Base-by-base conservation (phyloP, 2,329 filamentous ascomycete genomes). In the Eutypella sp. region DNA sequence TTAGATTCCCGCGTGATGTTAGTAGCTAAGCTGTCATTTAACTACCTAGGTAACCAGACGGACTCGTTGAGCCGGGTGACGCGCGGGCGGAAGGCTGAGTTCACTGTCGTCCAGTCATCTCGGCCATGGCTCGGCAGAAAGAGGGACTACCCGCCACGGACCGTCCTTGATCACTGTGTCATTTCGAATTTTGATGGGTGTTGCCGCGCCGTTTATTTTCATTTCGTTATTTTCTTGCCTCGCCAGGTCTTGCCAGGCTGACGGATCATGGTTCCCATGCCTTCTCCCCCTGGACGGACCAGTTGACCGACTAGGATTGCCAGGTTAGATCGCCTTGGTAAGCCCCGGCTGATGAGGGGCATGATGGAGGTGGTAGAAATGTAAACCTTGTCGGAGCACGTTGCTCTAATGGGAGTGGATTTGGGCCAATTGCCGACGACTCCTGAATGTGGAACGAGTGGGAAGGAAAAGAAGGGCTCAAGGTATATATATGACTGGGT, bases 301-400 rank as follows among this genome's bases (percentile, higher is more conserved):
- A n/a, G n/a, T n/a, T n/a, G n/a, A n/a, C n/a, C n/a, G n/a, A n/a
- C n/a, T n/a, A n/a, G n/a, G n/a, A n/a, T n/a, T n/a, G n/a, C n/a
- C n/a, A n/a, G n/a, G n/a, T n/a, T 15, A 11, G 29, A 33, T 33
- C 29, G 29, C 13, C 11, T n/a, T 33, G 29, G 11, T n/a, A 7
- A 33, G 29, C 29, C 19, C 20, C n/a, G 36, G 36, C 15, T 23
- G 20, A 39, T 39, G 36, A 39, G 20, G 36, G 36, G n/a, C n/a
- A n/a, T n/a, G n/a, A n/a, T n/a, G n/a, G n/a, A n/a, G n/a, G 36
- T 38, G n/a, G 36, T 39, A 39, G 19, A 39, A 24, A 39, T 39
- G 36, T n/a, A 39, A 24, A 39, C 20, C 13, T 16, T 39, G 36
- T 23, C 36, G 36, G 36, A 24, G 36, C 20, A 39, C 36, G 36